Percentiles rank a stretch among this genome's conserved stretches.
Conservation (phyloP, 139 green algal genomes). For the Eudorina sp. region DNA sequence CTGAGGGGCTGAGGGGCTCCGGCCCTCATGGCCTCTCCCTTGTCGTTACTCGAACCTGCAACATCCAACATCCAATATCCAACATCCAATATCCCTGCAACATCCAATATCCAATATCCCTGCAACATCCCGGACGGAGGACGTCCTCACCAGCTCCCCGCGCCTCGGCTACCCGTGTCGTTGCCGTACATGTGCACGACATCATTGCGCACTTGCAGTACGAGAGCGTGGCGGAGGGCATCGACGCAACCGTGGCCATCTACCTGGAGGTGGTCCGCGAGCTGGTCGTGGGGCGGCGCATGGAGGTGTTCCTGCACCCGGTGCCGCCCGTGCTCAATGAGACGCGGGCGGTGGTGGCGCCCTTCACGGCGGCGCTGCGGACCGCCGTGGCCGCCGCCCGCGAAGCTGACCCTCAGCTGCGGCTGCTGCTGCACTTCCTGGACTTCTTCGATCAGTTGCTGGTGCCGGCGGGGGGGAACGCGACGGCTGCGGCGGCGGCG, state of each 20-base stretch:
- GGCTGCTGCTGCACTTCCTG: slow-evolving; percentile 68
- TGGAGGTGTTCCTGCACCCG: slow-evolving; percentile 80
- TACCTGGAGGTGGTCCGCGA: slow-evolving; percentile 58
- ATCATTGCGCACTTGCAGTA: too few relatives aligned
- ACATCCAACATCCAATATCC: too few relatives aligned
- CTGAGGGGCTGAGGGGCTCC: too few relatives aligned
- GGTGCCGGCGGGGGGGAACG: background rate
- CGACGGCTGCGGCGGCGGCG: background rate
- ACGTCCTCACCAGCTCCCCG: too few relatives aligned
- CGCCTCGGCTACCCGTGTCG: too few relatives aligned
- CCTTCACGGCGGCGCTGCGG: slow-evolving; percentile 64
- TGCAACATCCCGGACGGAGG: too few relatives aligned
- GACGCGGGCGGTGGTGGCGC: slow-evolving; percentile 67
- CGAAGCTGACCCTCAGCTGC: background rate
- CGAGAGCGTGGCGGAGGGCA: slow-evolving; percentile 70
- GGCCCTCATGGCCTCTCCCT: too few relatives aligned
- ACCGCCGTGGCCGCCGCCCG: slow-evolving; percentile 43
- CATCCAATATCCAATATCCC: too few relatives aligned
- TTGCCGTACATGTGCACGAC: too few relatives aligned
- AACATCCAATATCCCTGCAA: too few relatives aligned
- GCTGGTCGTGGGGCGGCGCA: background rate
- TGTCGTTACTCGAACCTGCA: too few relatives aligned
- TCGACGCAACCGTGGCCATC: slow-evolving; percentile 72
- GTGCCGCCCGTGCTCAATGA: slow-evolving; percentile 78
- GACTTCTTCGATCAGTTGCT: slow-evolving; percentile 77